These are phyloP conservation scores for Echinosophora koreensis DNA, from an alignment of 306 rosid species.

Conservation along the genomic window DNA sequence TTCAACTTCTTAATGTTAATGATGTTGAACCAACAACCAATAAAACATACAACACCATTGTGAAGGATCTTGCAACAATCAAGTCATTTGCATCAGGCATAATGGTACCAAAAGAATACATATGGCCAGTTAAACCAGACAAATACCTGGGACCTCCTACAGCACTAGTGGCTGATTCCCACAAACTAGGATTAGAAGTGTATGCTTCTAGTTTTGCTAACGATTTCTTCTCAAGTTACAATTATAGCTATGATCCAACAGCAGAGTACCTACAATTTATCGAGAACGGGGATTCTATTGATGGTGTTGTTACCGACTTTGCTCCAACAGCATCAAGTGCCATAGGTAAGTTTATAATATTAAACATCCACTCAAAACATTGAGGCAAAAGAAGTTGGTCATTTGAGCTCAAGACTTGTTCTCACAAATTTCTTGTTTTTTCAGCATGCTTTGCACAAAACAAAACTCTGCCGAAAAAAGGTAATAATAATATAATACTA, in stretches of 20 bases:
- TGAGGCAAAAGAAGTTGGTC: neutral
- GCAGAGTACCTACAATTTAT: conserved; percentile 77
- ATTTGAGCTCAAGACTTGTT: conserved; percentile 5
- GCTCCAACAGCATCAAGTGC: conserved; percentile 79
- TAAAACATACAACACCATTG: conserved; percentile 56
- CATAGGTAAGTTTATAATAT: conserved; percentile 64
- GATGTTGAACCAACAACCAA: conserved; percentile 72
- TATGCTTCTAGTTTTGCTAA: conserved; percentile 89
- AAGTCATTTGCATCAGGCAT: conserved; percentile 84
- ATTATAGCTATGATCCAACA: conserved; percentile 73
- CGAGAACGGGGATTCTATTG: conserved; percentile 69
- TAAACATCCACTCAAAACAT: neutral
- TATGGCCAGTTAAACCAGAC: conserved; percentile 62
- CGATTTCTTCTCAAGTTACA: conserved; percentile 62
- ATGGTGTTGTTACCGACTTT: conserved; percentile 86
- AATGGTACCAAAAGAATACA: conserved; percentile 77
- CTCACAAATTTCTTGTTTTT: conserved; percentile 37
- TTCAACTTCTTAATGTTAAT: conserved; percentile 57
- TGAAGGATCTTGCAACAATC: conserved; percentile 61
- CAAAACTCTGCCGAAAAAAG: conserved; percentile 55
- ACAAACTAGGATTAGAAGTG: conserved; percentile 80
- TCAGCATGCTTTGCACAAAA: conserved; percentile 76
- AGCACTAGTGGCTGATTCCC: conserved; percentile 77
- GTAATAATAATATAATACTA: conserved; percentile 43
- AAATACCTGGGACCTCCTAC: conserved; percentile 68